These are phyloP conservation scores for Lomentospora prolificans DNA, from an alignment of 2,329 filamentous ascomycete genomes.

Conservation along the genomic window DNA sequence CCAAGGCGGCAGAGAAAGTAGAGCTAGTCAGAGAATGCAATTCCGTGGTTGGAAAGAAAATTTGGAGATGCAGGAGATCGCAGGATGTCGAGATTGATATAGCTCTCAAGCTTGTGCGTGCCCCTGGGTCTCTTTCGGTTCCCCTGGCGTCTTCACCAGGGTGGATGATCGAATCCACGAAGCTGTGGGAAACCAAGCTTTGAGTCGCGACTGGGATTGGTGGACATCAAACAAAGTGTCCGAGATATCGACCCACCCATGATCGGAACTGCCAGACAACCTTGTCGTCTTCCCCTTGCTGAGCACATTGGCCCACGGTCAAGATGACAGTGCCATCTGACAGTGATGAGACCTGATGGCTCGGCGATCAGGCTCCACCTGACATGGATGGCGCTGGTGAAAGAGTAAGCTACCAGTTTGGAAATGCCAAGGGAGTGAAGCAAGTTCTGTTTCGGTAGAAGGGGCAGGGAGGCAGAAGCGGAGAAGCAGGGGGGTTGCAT, in stretches of 20 bases:
- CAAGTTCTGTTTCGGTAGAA: neutral
- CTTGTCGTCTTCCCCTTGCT: neutral
- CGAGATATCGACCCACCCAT: neutral
- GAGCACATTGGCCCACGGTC: neutral
- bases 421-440: constrained; percentile 1
- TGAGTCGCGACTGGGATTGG: neutral
- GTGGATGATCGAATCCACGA: neutral
- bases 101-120: neutral
- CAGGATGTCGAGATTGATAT: neutral
- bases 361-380: neutral
- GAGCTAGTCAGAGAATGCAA: neutral
- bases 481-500: neutral
- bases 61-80: neutral
- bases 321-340: constrained; percentile 1
- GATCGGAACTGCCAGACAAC: neutral
- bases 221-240: neutral
- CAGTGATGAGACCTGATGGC: neutral
- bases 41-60: neutral
- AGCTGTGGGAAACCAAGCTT: neutral
- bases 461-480: neutral
- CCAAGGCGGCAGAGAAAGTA: neutral
- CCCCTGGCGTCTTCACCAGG: neutral
- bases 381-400: neutral
- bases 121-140: neutral
- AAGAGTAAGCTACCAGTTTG: neutral